Percentiles rank a stretch among this genome's conserved stretches.
phyloP scores from a whole-genome alignment of 2,329 filamentous ascomycete genomes.

The Plectosphaerella plurivora region DNA sequence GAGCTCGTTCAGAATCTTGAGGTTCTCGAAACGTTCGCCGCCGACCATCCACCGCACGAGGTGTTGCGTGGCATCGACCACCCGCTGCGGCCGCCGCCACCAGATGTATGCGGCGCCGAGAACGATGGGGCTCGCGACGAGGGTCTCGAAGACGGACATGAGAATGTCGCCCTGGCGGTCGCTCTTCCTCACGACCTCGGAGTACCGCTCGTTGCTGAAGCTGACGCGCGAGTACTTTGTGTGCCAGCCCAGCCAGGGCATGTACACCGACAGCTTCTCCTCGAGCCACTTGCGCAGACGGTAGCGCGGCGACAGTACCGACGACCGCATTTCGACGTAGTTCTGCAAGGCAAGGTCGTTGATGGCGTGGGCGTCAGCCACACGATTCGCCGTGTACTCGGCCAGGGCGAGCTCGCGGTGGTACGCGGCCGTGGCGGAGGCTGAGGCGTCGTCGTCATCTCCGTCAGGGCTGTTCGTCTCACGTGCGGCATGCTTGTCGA shows the following conservation, averaged over 20 bases:
- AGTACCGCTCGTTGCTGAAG: constrained; percentile 90
- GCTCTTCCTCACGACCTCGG: constrained; percentile 69
- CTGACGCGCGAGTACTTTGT: constrained; percentile 92
- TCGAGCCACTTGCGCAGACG: constrained; percentile 80
- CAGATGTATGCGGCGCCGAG: constrained; percentile 9
- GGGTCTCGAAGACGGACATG: constrained; percentile 19
- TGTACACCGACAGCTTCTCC: constrained; percentile 71
- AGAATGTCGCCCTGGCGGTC: constrained; percentile 64
- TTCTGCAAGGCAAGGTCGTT: constrained; percentile 89
- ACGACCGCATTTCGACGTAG: constrained; percentile 88
- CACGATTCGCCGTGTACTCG: constrained; percentile 70
- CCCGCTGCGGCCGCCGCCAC: constrained; percentile 11
- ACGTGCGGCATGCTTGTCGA: constrained; percentile 61
- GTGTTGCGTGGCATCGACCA: constrained; percentile 1
- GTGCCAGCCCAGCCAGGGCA: constrained; percentile 78
- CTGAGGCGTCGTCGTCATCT: constrained; percentile 24
- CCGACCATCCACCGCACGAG: not conserved
- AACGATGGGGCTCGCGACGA: constrained; percentile 9
- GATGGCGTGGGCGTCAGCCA: constrained; percentile 80
- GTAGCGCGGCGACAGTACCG: constrained; percentile 75
- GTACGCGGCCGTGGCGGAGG: constrained; percentile 49
- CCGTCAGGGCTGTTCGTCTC: constrained; percentile 37
- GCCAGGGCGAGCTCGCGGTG: constrained; percentile 67
- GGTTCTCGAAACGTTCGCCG: too few species aligned
- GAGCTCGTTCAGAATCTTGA: too few species aligned